phyloP scores from a whole-genome alignment of 441 rosid species.

The Macaranga tanarius region DNA sequence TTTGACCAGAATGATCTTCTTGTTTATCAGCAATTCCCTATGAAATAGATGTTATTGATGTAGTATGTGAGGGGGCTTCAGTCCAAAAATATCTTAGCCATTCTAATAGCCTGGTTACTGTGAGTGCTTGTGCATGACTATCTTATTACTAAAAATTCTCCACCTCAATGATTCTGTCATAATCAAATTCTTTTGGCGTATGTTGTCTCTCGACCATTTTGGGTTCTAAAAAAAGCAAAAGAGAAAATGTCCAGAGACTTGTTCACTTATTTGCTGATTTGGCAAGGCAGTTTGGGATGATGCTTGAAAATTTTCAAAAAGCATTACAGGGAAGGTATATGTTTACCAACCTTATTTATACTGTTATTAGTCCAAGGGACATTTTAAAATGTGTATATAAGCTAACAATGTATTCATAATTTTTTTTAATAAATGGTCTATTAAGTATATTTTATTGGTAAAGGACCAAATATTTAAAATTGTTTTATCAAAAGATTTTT shows the following conservation, averaged over 20 bases:
- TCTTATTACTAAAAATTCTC: background rate
- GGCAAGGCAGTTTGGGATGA: conserved; percentile 69
- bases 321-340: conserved; percentile 49
- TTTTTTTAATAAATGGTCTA: no score
- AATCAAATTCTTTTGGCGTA: conserved; percentile 23
- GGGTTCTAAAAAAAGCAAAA: conserved; percentile 84
- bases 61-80: conserved; percentile 85
- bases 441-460: background rate
- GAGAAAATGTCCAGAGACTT: conserved; percentile 74
- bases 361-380: background rate
- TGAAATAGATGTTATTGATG: conserved; percentile 28
- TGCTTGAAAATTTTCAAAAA: conserved; percentile 62
- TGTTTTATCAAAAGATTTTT: no score
- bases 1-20: background rate
- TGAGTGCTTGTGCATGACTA: conserved; percentile 45
- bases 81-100: conserved; percentile 72
- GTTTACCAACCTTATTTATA: conserved; percentile 5
- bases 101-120: conserved; percentile 72
- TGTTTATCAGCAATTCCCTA: background rate
- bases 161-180: conserved; percentile 12
- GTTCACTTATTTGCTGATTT: conserved; percentile 86
- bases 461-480: background rate
- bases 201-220: conserved; percentile 58
- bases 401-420: no score
- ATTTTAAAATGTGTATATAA: no score